phyloP scores from a whole-genome alignment of 2,329 filamentous ascomycete species.

The Cladosporium sp. region DNA sequence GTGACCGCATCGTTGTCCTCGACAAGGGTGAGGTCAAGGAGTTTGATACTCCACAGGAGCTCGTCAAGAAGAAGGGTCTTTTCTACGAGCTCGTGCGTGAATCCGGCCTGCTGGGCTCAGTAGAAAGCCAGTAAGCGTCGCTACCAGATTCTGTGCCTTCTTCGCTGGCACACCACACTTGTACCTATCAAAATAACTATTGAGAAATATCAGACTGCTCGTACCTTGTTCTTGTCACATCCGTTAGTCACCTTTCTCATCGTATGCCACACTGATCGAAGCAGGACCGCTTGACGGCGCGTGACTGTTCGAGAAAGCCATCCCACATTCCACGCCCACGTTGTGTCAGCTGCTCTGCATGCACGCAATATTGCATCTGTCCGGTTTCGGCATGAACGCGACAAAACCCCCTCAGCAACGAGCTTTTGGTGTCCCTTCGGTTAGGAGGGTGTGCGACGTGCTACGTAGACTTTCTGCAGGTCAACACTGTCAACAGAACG shows the following conservation, averaged over 20 bases:
- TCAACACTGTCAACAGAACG: no score
- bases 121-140: conserved; percentile 20
- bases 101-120: conserved; percentile 63
- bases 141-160: background rate
- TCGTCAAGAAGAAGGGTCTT: conserved; percentile 69
- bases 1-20: conserved; percentile 86
- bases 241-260: background rate
- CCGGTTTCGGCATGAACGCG: no score
- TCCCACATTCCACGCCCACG: conserved; percentile 10
- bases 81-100: conserved; percentile 92
- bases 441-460: no score
- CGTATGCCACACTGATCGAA: no score
- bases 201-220: conserved; percentile 8
- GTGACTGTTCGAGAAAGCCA: conserved; percentile 1
- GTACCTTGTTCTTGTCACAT: background rate
- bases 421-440: no score
- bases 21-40: conserved; percentile 87
- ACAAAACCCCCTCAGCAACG: no score
- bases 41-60: conserved; percentile 77
- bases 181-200: conserved; percentile 3
- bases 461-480: no score
- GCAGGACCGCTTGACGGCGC: background rate
- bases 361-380: background rate
- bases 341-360: conserved; percentile 6
- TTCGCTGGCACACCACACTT: conserved; percentile 3